These are phyloP conservation scores for Amanita inopinata DNA, from an alignment of 768 basidiomycete species.

Conservation along the genomic window DNA sequence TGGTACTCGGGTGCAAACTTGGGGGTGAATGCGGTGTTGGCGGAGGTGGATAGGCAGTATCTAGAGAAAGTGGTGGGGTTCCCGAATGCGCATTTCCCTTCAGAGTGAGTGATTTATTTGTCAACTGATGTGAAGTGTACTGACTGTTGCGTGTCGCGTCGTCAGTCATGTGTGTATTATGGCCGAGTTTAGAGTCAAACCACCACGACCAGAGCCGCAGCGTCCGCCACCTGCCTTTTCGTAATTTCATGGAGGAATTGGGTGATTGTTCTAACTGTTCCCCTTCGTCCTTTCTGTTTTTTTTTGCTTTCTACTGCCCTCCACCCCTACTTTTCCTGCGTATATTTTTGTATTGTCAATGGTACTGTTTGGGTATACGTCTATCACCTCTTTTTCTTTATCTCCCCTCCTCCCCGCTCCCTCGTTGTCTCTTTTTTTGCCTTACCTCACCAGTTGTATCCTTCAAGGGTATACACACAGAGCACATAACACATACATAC, in stretches of 20 bases:
- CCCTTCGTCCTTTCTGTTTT: not conserved
- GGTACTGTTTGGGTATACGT: constrained; percentile 8
- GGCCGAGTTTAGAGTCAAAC: constrained; percentile 73
- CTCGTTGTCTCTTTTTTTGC: not conserved
- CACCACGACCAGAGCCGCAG: constrained; percentile 38
- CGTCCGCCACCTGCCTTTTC: constrained; percentile 17
- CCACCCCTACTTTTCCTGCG: not conserved
- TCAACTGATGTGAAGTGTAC: constrained; percentile 7
- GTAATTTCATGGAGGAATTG: not conserved
- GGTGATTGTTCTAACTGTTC: constrained; percentile 2
- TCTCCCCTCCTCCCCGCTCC: not conserved
- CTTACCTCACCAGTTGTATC: constrained; percentile 8
- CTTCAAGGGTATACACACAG: constrained; percentile 4
- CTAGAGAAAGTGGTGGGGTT: constrained; percentile 90
- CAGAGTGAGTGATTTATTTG: constrained; percentile 60
- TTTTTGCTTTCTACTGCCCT: not conserved
- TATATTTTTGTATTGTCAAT: constrained; percentile 8
- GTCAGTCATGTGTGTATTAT: constrained; percentile 63
- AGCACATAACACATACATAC: constrained; percentile 7
- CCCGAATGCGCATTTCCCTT: constrained; percentile 94
- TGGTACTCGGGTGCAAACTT: constrained; percentile 79
- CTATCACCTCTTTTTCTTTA: not conserved
- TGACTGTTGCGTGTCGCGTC: constrained; percentile 7
- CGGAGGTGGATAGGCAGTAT: constrained; percentile 79
- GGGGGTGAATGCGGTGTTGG: constrained; percentile 73